phyloP scores from a whole-genome alignment of 495 filamentous ascomycete genomes.

The Penicillium lagena region DNA sequence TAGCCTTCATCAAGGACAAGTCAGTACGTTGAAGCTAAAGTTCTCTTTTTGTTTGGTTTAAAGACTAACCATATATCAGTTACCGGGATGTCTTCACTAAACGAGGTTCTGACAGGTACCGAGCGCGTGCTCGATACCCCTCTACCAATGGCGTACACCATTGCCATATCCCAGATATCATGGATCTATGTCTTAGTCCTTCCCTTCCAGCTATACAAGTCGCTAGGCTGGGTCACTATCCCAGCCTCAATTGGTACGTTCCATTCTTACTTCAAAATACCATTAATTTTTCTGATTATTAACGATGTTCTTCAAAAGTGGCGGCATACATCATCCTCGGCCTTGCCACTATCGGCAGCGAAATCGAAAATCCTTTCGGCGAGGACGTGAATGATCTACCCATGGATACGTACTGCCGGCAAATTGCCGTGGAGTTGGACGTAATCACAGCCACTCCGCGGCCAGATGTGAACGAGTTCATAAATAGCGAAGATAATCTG shows the following conservation, averaged over 20 bases:
- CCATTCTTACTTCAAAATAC: too few species aligned
- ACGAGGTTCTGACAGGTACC: conserved; percentile 66
- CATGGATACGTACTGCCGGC: conserved; percentile 68
- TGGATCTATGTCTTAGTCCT: conserved; percentile 81
- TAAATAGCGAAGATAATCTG: conserved; percentile 51
- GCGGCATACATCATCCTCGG: conserved; percentile 90
- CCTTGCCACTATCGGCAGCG: conserved; percentile 74
- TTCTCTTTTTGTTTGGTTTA: neutral
- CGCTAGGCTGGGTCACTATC: conserved; percentile 69
- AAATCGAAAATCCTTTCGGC: conserved; percentile 89
- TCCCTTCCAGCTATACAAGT: conserved; percentile 70
- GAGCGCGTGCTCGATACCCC: conserved; percentile 84
- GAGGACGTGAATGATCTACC: conserved; percentile 83
- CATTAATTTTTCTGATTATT: neutral
- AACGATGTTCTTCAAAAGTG: conserved; percentile 14
- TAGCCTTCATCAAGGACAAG: conserved; percentile 39
- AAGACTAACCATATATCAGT: conserved; percentile 12
- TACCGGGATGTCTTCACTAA: conserved; percentile 43
- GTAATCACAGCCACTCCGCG: conserved; percentile 59
- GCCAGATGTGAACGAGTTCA: conserved; percentile 52
- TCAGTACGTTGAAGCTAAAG: conserved; percentile 21
- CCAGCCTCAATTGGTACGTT: conserved; percentile 68
- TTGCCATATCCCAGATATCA: conserved; percentile 80
- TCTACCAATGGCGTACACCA: conserved; percentile 78
- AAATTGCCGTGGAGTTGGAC: conserved; percentile 67